These are phyloP conservation scores for Geotrichum macrosporum DNA, from an alignment of 1,139 yeast genomes.

Conservation along the genomic window DNA sequence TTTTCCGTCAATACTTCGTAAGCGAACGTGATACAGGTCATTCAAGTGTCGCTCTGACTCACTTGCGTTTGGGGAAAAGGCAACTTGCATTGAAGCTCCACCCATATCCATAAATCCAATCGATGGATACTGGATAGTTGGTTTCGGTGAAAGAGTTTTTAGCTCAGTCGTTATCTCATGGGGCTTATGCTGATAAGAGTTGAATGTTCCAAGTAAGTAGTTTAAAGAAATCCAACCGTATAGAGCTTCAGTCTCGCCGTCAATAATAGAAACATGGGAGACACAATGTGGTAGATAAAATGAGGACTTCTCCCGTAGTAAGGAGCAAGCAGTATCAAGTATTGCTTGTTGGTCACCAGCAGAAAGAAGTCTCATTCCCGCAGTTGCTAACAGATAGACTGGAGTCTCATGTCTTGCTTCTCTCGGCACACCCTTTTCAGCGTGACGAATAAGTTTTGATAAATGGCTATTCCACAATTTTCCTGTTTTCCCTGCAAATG, in stretches of 20 bases:
- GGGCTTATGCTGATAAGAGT: slow-evolving; percentile 9
- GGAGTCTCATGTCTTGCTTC: slow-evolving; percentile 67
- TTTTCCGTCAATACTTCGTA: slow-evolving; percentile 43
- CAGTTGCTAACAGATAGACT: slow-evolving; percentile 73
- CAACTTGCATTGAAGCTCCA: slow-evolving; percentile 78
- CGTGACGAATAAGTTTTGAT: slow-evolving; percentile 50
- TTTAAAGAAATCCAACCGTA: slow-evolving; percentile 79
- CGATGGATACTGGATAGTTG: slow-evolving; percentile 47
- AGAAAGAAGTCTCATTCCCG: slow-evolving; percentile 70
- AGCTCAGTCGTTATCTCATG: background rate
- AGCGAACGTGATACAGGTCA: slow-evolving; percentile 49
- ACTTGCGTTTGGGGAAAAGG: slow-evolving; percentile 60
- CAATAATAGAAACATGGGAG: slow-evolving; percentile 59
- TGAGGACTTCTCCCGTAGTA: slow-evolving; percentile 48
- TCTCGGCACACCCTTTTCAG: slow-evolving; percentile 57
- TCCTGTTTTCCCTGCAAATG: slow-evolving; percentile 41
- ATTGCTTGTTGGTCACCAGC: slow-evolving; percentile 54
- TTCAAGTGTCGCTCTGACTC: slow-evolving; percentile 54
- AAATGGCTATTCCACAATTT: slow-evolving; percentile 61
- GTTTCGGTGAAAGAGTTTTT: slow-evolving; percentile 17
- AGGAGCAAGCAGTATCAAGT: slow-evolving; percentile 50
- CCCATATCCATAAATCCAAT: slow-evolving; percentile 78
- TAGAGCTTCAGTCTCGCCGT: slow-evolving; percentile 74
- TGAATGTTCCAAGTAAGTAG: slow-evolving; percentile 55
- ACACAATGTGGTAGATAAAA: slow-evolving; percentile 51